Conservation (phyloP, 148 eudicot genomes). For the Rhododendron griersonianum region DNA sequence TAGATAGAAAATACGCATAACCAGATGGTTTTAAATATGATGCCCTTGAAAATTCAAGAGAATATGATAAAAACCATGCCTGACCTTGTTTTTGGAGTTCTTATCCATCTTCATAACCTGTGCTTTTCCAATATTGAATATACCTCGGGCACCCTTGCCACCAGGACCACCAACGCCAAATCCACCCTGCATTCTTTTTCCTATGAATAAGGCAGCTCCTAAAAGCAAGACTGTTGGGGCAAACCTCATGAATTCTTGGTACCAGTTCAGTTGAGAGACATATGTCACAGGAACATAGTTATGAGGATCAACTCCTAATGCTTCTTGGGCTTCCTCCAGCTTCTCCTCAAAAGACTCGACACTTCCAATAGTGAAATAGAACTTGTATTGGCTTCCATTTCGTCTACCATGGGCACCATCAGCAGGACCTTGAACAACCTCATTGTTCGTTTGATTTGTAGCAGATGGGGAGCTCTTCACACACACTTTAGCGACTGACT, state of each 20-base stretch:
- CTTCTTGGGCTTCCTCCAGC: slow-evolving; percentile 52
- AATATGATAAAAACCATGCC: slow-evolving; percentile 2
- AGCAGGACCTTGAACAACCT: slow-evolving; percentile 8
- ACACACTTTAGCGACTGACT: slow-evolving; percentile 51
- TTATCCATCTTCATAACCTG: slow-evolving; percentile 43
- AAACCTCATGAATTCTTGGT: slow-evolving; percentile 34
- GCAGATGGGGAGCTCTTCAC: slow-evolving; percentile 28
- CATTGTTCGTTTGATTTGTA: slow-evolving; percentile 14
- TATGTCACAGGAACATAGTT: slow-evolving; percentile 47
- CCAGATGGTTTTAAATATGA: not conserved
- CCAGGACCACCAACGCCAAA: slow-evolving; percentile 38
- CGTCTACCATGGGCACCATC: slow-evolving; percentile 13
- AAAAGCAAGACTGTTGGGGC: slow-evolving; percentile 40
- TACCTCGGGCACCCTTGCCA: slow-evolving; percentile 49
- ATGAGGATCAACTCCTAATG: slow-evolving; percentile 44
- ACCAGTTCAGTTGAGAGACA: slow-evolving; percentile 33
- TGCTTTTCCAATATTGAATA: slow-evolving; percentile 48
- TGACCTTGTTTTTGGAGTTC: slow-evolving; percentile 50
- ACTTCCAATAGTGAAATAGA: slow-evolving; percentile 49
- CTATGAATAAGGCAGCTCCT: slow-evolving; percentile 29
- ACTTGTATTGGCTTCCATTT: slow-evolving; percentile 28
- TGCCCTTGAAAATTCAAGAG: not conserved
- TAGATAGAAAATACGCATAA: not conserved
- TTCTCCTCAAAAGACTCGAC: slow-evolving; percentile 54
- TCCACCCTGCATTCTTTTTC: slow-evolving; percentile 39